Evolutionary conservation across 805 yeast genomes (phyloP).

Genomic region (Candida broadrunensis): DNA sequence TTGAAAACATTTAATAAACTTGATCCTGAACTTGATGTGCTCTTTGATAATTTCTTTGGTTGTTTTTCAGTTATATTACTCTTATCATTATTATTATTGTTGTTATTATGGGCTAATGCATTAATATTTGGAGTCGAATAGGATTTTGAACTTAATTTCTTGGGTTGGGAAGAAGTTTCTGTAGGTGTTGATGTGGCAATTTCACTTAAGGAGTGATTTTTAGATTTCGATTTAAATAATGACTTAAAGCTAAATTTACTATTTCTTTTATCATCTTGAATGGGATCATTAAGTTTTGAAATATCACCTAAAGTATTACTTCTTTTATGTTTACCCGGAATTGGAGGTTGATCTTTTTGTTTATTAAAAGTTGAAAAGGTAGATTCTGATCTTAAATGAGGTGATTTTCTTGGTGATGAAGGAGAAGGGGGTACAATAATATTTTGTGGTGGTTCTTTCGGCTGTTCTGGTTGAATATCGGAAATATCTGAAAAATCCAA

Average conservation of each 20-base stretch:
- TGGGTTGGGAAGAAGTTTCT: conserved; percentile 2
- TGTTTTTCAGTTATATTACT: background rate
- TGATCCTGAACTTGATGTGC: background rate
- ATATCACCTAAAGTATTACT: conserved; percentile 20
- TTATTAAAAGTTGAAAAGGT: conserved; percentile 12
- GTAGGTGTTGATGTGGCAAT: background rate
- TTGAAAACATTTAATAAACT: conserved; percentile 15
- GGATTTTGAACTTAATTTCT: conserved; percentile 22
- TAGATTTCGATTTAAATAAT: conserved; percentile 36
- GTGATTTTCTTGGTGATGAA: conserved; percentile 10
- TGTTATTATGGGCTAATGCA: conserved; percentile 2
- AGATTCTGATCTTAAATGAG: conserved; percentile 20
- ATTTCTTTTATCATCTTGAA: conserved; percentile 17
- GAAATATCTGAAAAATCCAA: background rate
- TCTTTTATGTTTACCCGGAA: conserved; percentile 8
- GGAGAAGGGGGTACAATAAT: background rate
- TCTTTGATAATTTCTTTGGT: background rate
- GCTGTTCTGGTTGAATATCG: background rate
- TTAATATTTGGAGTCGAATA: conserved; percentile 28
- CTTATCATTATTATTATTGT: background rate
- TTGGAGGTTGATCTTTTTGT: background rate
- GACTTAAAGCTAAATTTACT: conserved; percentile 35
- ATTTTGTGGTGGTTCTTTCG: background rate
- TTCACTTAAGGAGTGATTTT: conserved; percentile 21
- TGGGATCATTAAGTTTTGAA: conserved; percentile 5